These are phyloP conservation scores for Candida dajiaensis DNA, from an alignment of 805 yeast species.

Conservation along the genomic window DNA sequence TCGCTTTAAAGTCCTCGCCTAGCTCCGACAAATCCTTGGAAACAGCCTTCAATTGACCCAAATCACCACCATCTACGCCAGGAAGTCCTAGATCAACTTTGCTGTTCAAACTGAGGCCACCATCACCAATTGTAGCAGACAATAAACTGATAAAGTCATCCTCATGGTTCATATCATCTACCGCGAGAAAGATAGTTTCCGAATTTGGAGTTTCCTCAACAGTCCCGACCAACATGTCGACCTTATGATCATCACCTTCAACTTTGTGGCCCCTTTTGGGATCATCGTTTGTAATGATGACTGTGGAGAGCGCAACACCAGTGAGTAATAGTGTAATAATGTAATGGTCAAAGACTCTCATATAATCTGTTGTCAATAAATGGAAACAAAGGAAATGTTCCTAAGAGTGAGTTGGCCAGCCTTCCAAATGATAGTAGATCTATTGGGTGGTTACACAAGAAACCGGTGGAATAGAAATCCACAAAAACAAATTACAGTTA, in stretches of 20 bases:
- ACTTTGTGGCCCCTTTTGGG: not conserved
- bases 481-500: not conserved
- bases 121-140: conserved; percentile 1
- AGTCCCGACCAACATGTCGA: not conserved
- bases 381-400: not conserved
- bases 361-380: not conserved
- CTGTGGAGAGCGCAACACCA: not conserved
- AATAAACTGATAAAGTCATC: not conserved
- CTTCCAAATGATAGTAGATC: no score
- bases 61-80: conserved; percentile 1
- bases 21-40: conserved; percentile 7
- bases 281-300: not conserved
- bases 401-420: not conserved
- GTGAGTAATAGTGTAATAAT: not conserved
- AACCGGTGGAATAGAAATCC: no score
- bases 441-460: not conserved
- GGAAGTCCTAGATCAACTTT: conserved; percentile 2
- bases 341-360: not conserved
- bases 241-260: not conserved
- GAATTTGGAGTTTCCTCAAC: not conserved
- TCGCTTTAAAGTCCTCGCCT: not conserved
- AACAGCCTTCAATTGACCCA: conserved; percentile 1
- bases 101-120: not conserved
- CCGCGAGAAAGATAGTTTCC: not conserved
- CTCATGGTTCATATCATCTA: not conserved